These are phyloP conservation scores for Prunus campanulata DNA, from an alignment of 306 rosid genomes.

Conservation along the genomic window DNA sequence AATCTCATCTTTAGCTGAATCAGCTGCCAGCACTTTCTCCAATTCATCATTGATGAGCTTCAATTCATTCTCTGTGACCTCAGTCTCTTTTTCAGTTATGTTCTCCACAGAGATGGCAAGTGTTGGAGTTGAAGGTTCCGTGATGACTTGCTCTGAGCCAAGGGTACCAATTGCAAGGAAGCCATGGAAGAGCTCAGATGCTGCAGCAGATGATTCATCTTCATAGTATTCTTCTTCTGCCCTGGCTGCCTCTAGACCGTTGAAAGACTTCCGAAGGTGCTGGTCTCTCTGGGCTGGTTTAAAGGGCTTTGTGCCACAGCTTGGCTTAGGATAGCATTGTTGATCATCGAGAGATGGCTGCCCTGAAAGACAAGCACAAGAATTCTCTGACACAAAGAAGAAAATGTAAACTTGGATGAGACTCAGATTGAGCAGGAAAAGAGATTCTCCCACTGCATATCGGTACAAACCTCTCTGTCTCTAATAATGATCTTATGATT, in stretches of 20 bases:
- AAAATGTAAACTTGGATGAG: slow-evolving; percentile 8
- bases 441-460: background rate
- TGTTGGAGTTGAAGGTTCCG: slow-evolving; percentile 73
- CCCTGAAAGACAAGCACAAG: slow-evolving; percentile 70
- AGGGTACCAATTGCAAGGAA: slow-evolving; percentile 93
- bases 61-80: slow-evolving; percentile 79
- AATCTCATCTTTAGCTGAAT: slow-evolving; percentile 57
- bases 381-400: slow-evolving; percentile 35
- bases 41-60: slow-evolving; percentile 85
- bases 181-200: slow-evolving; percentile 85
- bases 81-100: slow-evolving; percentile 83
- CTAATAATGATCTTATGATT: background rate
- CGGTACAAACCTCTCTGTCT: background rate
- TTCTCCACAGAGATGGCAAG: slow-evolving; percentile 70
- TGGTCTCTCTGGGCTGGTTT: slow-evolving; percentile 59
- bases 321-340: slow-evolving; percentile 56
- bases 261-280: slow-evolving; percentile 60
- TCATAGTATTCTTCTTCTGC: slow-evolving; percentile 56
- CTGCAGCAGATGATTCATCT: slow-evolving; percentile 45
- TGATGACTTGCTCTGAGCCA: slow-evolving; percentile 58
- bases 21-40: slow-evolving; percentile 81
- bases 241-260: slow-evolving; percentile 61
- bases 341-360: slow-evolving; percentile 75
- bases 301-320: slow-evolving; percentile 46
- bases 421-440: background rate